Conservation (phyloP, 192 early-diverging fungal genomes). For the Coemansia sp. region DNA sequence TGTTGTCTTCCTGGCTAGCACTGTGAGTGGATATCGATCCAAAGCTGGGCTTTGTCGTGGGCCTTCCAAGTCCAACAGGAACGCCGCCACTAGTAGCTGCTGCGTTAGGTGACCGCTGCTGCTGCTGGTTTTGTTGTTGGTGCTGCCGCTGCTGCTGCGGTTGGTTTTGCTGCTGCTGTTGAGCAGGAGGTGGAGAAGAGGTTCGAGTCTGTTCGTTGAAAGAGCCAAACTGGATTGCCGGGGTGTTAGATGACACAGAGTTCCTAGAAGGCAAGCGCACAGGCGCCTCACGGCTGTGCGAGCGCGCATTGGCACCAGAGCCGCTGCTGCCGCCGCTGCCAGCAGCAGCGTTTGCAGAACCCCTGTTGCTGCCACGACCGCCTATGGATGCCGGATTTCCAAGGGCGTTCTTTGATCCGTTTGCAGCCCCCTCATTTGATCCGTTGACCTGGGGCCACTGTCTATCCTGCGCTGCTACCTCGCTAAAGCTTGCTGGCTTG, state of each 20-base stretch:
- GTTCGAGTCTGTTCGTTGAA: conserved; percentile 49
- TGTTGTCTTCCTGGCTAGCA: conserved; percentile 10
- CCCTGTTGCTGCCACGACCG: conserved; percentile 8
- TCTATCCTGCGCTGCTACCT: conserved; percentile 36
- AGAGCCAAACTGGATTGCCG: conserved; percentile 57
- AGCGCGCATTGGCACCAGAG: conserved; percentile 14
- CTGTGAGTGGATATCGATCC: conserved; percentile 39
- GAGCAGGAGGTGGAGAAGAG: conserved; percentile 32
- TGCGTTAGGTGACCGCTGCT: conserved; percentile 9
- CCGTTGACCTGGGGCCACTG: conserved; percentile 39
- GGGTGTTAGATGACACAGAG: conserved; percentile 35
- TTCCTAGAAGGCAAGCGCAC: conserved; percentile 48
- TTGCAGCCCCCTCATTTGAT: conserved; percentile 14
- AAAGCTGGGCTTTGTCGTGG: conserved; percentile 52
- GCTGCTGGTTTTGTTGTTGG: neutral
- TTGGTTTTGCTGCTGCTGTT: neutral
- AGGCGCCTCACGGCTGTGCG: conserved; percentile 33
- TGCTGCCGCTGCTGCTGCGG: too few relatives aligned
- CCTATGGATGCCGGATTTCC: conserved; percentile 13
- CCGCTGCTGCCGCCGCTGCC: conserved; percentile 8
- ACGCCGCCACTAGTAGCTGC: conserved; percentile 53
- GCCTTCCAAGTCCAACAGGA: conserved; percentile 33
- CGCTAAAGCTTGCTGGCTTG: conserved; percentile 22
- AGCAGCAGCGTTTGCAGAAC: conserved; percentile 1
- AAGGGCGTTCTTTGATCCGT: conserved; percentile 13